Base-by-base conservation (phyloP, 1,284 basidiomycete species). In the Ustilago lituana region DNA sequence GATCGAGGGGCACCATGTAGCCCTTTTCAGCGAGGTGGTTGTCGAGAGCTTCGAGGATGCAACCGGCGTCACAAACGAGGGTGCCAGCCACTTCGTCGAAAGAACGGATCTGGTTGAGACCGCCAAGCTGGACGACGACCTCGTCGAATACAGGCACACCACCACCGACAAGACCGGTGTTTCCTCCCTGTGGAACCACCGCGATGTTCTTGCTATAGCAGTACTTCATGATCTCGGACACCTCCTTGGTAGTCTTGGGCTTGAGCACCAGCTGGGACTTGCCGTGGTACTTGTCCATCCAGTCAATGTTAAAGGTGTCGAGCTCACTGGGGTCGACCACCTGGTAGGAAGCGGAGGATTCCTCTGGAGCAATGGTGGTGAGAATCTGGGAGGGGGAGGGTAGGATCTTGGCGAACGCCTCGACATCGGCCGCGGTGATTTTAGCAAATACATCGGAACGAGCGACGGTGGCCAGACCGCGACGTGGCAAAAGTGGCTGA, bases 231-330 rank as follows among this genome's bases (percentile, higher is more conserved):
- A 98, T 90, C 67, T 90, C 85, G 77, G 91, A 90, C 77, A 98
- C 93, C 84, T 98, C 89, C 70, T 91, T 84, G 0, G 92, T 92
- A 1, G 90, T 89, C 78, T 90, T 92, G 12, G 95, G 95, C 82
- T 91, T 93, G 63, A 98, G 85, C 14, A 98, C 91, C 22, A 93
- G 91, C 26, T 88, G 88, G 19, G 92, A 88, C 35, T 86, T 84
- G 19, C 95, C 96, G 58, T 87, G 87, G 82, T 96, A 98, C 84
- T 97, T 97, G 80, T 91, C 90, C 91, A 98, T 94, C 95, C 95
- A 98, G 83, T 98, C 95, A 74, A 88, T 86, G 83, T 98, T 98
- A 86, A 88, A 97, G 0, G 84, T 85, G 17, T 87, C 86, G 31
- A 98, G 87, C 72, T 97, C 94, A 32, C 76, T 75, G 1, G 36